phyloP scores from a whole-genome alignment of 805 yeast species.

The Cyberlindnera sargentensis region DNA sequence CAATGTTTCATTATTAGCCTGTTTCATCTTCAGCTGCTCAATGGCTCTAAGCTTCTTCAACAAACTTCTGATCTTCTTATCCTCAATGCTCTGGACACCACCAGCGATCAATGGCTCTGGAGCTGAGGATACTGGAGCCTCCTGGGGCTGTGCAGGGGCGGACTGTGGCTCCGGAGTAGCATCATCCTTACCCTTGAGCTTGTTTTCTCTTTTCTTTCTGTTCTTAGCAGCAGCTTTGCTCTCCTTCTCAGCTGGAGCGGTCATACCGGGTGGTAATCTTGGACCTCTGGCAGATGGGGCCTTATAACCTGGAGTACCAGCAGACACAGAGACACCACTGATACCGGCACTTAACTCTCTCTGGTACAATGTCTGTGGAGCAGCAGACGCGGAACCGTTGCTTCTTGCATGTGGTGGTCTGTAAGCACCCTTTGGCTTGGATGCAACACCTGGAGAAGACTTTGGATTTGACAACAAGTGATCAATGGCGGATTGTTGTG shows the following conservation, averaged over 20 bases:
- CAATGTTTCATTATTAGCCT: constrained; percentile 72
- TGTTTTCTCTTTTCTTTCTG: constrained; percentile 67
- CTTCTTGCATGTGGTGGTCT: constrained; percentile 93
- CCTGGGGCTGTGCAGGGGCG: constrained; percentile 9
- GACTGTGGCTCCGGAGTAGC: constrained; percentile 12
- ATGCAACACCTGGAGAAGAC: constrained; percentile 25
- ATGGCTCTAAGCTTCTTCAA: constrained; percentile 95
- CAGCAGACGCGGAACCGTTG: constrained; percentile 25
- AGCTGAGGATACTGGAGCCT: constrained; percentile 1
- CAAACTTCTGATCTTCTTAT: constrained; percentile 84
- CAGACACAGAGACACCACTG: constrained; percentile 5
- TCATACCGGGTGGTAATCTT: constrained; percentile 54
- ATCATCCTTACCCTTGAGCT: constrained; percentile 27
- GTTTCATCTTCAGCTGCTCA: constrained; percentile 79
- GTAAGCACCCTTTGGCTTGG: constrained; percentile 82
- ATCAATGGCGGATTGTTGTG: constrained; percentile 67
- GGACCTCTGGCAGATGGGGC: constrained; percentile 26
- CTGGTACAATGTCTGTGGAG: constrained; percentile 47
- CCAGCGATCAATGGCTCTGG: constrained; percentile 39
- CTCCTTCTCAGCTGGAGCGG: constrained; percentile 37
- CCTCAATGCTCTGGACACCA: constrained; percentile 70
- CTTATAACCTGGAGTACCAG: constrained; percentile 18
- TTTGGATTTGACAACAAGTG: constrained; percentile 34
- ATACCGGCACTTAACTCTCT: constrained; percentile 37
- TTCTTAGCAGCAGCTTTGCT: constrained; percentile 65